Conservation (phyloP, 305 asterid genomes). For the Ilex paraguariensis region DNA sequence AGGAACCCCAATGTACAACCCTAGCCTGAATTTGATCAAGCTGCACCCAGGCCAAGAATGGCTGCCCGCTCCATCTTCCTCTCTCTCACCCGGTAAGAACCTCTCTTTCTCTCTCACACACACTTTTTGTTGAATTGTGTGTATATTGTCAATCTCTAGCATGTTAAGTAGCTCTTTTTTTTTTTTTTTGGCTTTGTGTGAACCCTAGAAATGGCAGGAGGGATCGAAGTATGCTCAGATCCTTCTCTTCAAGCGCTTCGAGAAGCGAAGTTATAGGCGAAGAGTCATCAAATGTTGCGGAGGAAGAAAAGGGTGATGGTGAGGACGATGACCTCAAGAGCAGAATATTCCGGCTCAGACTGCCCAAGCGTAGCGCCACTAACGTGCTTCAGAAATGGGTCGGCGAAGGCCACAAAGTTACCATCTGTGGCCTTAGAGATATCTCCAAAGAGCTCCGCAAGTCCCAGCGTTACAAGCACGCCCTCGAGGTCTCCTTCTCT, state of each 20-base stretch:
- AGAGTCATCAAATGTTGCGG: constrained; percentile 18
- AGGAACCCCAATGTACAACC: no score
- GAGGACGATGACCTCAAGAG: constrained; percentile 69
- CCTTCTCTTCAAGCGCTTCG: constrained; percentile 38
- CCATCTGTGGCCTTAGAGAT: constrained; percentile 61
- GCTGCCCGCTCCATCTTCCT: constrained; percentile 56
- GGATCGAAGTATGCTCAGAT: constrained; percentile 28
- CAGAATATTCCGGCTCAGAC: constrained; percentile 71
- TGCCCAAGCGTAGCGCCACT: constrained; percentile 79
- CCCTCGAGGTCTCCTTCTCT: constrained; percentile 61
- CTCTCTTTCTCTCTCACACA: not conserved
- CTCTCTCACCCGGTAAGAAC: constrained; percentile 45
- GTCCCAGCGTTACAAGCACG: constrained; percentile 74
- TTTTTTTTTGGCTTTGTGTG: not conserved
- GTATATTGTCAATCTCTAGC: not conserved
- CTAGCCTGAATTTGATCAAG: no score
- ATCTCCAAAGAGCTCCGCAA: constrained; percentile 67
- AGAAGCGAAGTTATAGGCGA: constrained; percentile 26
- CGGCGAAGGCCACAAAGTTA: constrained; percentile 46
- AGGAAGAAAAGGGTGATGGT: constrained; percentile 22
- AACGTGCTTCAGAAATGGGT: constrained; percentile 74
- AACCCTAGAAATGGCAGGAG: constrained; percentile 41
- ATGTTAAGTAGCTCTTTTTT: no score
- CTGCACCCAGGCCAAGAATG: constrained; percentile 18
- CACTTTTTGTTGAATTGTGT: not conserved